Conservation (phyloP, 1,139 yeast genomes). For the Geotrichum candidum region DNA sequence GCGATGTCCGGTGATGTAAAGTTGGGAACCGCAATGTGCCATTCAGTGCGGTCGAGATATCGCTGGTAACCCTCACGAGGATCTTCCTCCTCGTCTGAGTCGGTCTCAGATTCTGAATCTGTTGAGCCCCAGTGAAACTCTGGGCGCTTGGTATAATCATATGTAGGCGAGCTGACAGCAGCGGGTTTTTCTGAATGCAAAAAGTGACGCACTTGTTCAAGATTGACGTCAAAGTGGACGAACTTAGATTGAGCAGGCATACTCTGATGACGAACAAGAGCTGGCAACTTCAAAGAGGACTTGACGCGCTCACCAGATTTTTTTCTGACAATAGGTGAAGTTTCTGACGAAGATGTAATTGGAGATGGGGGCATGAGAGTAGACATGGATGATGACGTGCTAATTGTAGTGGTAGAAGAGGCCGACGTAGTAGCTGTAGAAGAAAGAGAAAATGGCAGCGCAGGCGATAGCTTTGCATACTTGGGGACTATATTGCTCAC, state of each 20-base stretch:
- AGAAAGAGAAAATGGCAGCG: background rate
- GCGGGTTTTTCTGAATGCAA: conserved; percentile 65
- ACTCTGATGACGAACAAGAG: conserved; percentile 49
- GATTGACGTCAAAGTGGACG: conserved; percentile 68
- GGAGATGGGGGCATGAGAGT: conserved; percentile 13
- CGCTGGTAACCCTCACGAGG: conserved; percentile 25
- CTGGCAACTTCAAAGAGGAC: conserved; percentile 55
- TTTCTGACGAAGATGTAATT: background rate
- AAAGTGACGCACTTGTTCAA: conserved; percentile 66
- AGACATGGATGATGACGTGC: conserved; percentile 8
- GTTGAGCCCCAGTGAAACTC: conserved; percentile 30
- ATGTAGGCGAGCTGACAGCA: conserved; percentile 67
- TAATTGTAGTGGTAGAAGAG: background rate
- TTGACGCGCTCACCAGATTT: conserved; percentile 79
- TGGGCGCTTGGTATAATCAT: conserved; percentile 36
- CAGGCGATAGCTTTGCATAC: background rate
- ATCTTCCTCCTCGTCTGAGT: conserved; percentile 30
- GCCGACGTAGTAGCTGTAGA: background rate
- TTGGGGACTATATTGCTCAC: conserved; percentile 9
- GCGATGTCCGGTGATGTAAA: conserved; percentile 28
- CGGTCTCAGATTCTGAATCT: conserved; percentile 29
- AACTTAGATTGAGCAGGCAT: conserved; percentile 72
- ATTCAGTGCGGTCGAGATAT: conserved; percentile 32
- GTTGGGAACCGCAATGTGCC: conserved; percentile 49
- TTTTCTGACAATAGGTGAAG: conserved; percentile 48